Percentiles rank a stretch among this genome's conserved stretches.
Evolutionary conservation across 83 land plant species (phyloP).

Genomic region (Diphasiastrum complanatum): DNA sequence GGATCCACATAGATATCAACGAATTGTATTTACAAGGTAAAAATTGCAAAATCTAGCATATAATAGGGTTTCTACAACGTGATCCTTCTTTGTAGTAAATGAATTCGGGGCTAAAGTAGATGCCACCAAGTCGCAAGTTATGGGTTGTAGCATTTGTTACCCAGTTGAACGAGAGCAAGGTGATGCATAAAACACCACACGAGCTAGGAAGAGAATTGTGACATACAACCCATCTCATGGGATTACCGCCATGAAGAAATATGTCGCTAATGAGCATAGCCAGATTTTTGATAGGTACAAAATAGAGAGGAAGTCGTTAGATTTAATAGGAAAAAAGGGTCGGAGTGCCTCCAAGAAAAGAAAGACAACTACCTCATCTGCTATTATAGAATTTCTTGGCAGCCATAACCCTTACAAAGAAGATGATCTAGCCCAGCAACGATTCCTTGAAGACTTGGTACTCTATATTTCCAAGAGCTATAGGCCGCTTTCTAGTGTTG

Average conservation of each 20-base stretch:
- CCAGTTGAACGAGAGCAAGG: not conserved
- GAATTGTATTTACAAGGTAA: no score
- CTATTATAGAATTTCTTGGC: not conserved
- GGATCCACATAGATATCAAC: no score
- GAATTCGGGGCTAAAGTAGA: not conserved
- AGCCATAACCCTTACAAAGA: not conserved
- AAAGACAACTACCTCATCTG: not conserved
- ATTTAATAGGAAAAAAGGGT: not conserved
- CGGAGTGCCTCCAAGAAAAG: not conserved
- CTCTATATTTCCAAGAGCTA: not conserved
- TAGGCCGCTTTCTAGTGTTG: no score
- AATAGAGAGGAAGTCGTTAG: not conserved
- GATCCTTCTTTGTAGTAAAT: not conserved
- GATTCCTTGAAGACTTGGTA: not conserved
- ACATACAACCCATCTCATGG: not conserved
- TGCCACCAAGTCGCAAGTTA: not conserved
- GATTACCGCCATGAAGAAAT: not conserved
- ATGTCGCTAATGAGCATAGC: not conserved
- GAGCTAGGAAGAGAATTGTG: not conserved
- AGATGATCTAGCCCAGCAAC: not conserved
- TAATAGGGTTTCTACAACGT: not conserved
- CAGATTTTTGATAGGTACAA: not conserved
- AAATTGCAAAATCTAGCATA: no score
- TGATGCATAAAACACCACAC: not conserved
- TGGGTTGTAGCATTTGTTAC: not conserved